A percentile compares a stretch with the other conserved stretches of the same genome.
Evolutionary conservation across 768 basidiomycete genomes (phyloP).

Genomic region (Kwoniella botswanensis): DNA sequence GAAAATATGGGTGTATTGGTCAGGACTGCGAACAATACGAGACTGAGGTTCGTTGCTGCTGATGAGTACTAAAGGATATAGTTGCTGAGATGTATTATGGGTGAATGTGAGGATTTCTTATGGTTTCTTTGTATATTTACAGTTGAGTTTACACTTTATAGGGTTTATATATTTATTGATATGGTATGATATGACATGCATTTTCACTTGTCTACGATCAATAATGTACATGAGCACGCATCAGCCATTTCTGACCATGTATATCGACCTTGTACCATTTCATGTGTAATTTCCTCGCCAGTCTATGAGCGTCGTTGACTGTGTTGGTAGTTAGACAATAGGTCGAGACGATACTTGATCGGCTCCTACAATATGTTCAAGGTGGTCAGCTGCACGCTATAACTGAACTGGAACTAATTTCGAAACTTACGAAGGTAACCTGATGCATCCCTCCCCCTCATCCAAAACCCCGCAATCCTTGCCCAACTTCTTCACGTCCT

Average conservation of each 20-base stretch:
- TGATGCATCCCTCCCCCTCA: conserved; percentile 11
- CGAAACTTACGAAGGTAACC: conserved; percentile 28
- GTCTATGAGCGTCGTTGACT: conserved; percentile 28
- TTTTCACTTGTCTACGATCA: not conserved
- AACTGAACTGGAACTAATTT: no score
- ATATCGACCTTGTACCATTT: conserved; percentile 22
- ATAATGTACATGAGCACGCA: conserved; percentile 27
- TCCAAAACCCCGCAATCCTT: conserved; percentile 27
- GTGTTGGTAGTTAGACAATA: conserved; percentile 28
- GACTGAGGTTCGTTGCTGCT: conserved; percentile 69
- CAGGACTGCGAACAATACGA: conserved; percentile 80
- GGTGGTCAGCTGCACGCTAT: not conserved
- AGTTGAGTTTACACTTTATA: not conserved
- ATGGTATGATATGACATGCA: not conserved
- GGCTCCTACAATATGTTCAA: not conserved
- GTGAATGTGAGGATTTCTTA: not conserved
- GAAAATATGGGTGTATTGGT: conserved; percentile 81
- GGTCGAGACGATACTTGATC: conserved; percentile 21
- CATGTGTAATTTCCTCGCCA: conserved; percentile 30
- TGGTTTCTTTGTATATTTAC: not conserved
- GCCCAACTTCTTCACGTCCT: conserved; percentile 20
- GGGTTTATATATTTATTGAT: not conserved
- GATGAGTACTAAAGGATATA: conserved; percentile 23
- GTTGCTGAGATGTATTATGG: not conserved
- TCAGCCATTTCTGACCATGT: conserved; percentile 26